Percentiles rank a stretch among this genome's conserved stretches.
Conservation (phyloP, 768 basidiomycete species). For the Boletus sp. region DNA sequence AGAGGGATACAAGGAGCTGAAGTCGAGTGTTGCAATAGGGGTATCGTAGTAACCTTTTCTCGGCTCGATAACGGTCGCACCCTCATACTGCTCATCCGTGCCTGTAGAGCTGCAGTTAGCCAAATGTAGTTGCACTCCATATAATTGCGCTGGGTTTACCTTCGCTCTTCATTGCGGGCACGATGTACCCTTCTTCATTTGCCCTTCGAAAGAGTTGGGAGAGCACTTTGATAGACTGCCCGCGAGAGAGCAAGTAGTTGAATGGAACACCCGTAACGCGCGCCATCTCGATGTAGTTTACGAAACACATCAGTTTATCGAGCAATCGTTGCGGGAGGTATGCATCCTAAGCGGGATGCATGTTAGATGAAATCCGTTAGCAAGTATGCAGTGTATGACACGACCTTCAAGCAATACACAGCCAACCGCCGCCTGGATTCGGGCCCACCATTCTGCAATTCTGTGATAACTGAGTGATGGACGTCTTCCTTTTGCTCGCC, state of each 20-base stretch:
- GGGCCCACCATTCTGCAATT: conserved; percentile 93
- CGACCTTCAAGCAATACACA: conserved; percentile 95
- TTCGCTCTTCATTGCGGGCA: conserved; percentile 84
- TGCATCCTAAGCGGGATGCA: conserved; percentile 65
- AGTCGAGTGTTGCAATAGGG: conserved; percentile 97
- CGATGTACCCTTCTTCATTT: conserved; percentile 85
- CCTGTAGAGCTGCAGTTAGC: conserved; percentile 43
- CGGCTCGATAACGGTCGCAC: conserved; percentile 98
- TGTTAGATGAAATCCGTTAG: conserved; percentile 1
- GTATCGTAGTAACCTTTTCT: conserved; percentile 93
- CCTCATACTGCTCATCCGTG: conserved; percentile 95
- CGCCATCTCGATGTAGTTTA: conserved; percentile 99
- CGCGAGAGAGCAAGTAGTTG: conserved; percentile 89
- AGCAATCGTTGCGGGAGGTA: conserved; percentile 95
- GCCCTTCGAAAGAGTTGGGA: conserved; percentile 95
- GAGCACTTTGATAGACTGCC: conserved; percentile 98
- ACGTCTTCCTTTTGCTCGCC: conserved; percentile 99
- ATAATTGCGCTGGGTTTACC: conserved; percentile 42
- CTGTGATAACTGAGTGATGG: conserved; percentile 97
- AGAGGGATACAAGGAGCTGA: conserved; percentile 96
- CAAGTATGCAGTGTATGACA: background rate
- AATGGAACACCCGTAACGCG: conserved; percentile 99
- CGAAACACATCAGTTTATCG: conserved; percentile 98
- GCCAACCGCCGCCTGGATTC: conserved; percentile 91
- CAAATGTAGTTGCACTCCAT: background rate